Conservation (phyloP, 768 basidiomycete genomes). For the Leccinum subgranulosum region DNA sequence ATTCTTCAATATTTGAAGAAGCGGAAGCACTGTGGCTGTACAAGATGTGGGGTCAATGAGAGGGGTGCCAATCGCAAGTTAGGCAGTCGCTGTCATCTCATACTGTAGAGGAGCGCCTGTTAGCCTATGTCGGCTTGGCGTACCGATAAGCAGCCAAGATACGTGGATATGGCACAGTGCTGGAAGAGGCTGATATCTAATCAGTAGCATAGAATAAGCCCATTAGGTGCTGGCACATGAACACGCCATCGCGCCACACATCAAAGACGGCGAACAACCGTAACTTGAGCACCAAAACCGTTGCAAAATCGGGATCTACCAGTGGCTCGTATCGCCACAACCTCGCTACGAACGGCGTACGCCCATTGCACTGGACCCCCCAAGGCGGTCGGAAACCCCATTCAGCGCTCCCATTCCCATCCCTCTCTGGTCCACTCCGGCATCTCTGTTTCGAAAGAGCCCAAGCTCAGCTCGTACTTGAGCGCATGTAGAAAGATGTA, state of each 20-base stretch:
- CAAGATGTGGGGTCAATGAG: background rate
- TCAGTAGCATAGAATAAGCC: background rate
- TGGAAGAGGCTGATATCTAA: background rate
- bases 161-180: background rate
- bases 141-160: background rate
- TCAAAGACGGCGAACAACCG: background rate
- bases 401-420: slow-evolving; percentile 56
- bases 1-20: no score
- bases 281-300: background rate
- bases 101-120: background rate
- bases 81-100: background rate
- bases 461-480: slow-evolving; percentile 77
- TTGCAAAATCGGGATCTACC: background rate
- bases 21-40: no score
- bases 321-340: background rate
- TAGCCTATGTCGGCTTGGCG: background rate
- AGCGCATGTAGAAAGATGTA: slow-evolving; percentile 96
- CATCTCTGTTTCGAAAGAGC: slow-evolving; percentile 81
- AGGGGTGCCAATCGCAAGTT: background rate
- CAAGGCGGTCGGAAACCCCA: background rate
- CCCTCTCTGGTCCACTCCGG: slow-evolving; percentile 85
- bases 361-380: background rate
- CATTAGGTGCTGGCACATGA: background rate
- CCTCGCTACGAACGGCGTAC: background rate
- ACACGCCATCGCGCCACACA: background rate